Evolutionary conservation across 495 filamentous ascomycete species (phyloP).

Genomic region (Penicillium parvum): DNA sequence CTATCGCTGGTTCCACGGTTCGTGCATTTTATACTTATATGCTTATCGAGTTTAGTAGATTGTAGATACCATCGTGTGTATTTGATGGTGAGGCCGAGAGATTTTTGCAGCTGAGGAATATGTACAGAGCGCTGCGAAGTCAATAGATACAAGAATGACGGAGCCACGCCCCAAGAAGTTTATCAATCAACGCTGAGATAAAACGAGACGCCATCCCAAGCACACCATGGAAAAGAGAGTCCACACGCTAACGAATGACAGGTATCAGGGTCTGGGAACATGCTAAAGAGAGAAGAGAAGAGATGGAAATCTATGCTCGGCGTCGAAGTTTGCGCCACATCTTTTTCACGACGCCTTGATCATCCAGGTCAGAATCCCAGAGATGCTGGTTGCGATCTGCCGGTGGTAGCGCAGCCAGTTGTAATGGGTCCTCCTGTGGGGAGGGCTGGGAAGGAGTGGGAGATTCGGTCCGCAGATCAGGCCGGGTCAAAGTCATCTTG

Average conservation of each 20-base stretch:
- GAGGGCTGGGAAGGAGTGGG: constrained; percentile 41
- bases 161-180: background rate
- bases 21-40: constrained; percentile 1
- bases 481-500: constrained; percentile 88
- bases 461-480: constrained; percentile 71
- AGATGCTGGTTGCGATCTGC: constrained; percentile 41
- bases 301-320: constrained; percentile 10
- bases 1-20: constrained; percentile 8
- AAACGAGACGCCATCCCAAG: background rate
- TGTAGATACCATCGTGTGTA: too few species aligned
- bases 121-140: constrained; percentile 18
- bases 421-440: constrained; percentile 55
- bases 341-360: constrained; percentile 47
- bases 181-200: constrained; percentile 12
- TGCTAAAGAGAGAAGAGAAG: background rate
- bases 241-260: constrained; percentile 12
- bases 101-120: constrained; percentile 11
- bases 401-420: constrained; percentile 48
- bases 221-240: constrained; percentile 6
- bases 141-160: constrained; percentile 6
- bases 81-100: too few species aligned
- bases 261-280: background rate
- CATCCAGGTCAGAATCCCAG: constrained; percentile 41
- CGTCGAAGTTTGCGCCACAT: constrained; percentile 49
- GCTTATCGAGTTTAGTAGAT: too few species aligned